Percentiles rank a stretch among this genome's conserved stretches.
Conservation (phyloP, 169 alveolate genomes). For the Perkinsus olseni region DNA sequence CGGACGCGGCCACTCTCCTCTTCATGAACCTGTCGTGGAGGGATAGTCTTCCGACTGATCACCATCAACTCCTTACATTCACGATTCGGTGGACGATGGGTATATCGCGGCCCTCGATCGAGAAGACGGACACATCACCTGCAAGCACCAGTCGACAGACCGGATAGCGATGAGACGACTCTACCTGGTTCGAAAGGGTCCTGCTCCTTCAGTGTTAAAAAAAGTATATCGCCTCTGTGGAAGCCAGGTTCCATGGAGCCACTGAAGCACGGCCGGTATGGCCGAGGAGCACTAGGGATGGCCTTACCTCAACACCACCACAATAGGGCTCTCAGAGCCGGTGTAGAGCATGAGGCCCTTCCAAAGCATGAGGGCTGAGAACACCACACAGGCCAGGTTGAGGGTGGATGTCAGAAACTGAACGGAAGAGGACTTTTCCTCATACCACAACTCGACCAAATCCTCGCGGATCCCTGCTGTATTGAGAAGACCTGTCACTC, state of each 20-base stretch:
- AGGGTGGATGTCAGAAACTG: not conserved
- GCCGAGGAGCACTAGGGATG: not conserved
- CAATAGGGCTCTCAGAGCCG: constrained; percentile 80
- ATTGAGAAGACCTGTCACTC: no score
- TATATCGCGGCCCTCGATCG: constrained; percentile 74
- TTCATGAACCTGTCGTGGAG: not conserved
- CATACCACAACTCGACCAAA: no score
- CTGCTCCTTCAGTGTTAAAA: constrained; percentile 32
- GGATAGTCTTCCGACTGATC: not conserved
- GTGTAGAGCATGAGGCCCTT: constrained; percentile 71
- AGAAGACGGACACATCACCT: constrained; percentile 72
- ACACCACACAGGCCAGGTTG: constrained; percentile 26
- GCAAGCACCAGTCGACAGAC: constrained; percentile 1
- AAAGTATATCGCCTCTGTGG: constrained; percentile 86
- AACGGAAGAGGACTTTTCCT: not conserved
- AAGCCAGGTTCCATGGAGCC: constrained; percentile 92
- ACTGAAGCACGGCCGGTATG: constrained; percentile 16
- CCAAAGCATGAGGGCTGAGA: constrained; percentile 87
- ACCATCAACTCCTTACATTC: constrained; percentile 50
- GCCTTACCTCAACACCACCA: constrained; percentile 67
- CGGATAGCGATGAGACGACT: not conserved
- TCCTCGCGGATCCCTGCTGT: no score
- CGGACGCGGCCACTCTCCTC: constrained; percentile 52
- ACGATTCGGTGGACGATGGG: constrained; percentile 89
- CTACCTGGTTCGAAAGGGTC: not conserved